Evolutionary conservation across 2,329 filamentous ascomycete genomes (phyloP), one percentile per base, ranked within the genome.

Genomic region (Alternaria sp.): DNA sequence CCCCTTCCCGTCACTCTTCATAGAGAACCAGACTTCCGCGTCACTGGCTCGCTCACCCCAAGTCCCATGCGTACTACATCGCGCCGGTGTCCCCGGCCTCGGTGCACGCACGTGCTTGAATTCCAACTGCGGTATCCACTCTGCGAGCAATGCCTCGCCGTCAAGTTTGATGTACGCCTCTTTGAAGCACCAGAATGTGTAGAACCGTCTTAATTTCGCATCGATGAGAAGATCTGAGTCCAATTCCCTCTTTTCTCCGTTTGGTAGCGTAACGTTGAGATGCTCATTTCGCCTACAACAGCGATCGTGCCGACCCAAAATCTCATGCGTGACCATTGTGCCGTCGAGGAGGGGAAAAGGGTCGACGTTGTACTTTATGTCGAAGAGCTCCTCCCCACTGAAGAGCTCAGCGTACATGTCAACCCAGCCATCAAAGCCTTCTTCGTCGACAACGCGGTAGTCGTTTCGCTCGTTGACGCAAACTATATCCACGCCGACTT

Each of bases 131-230:
- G 82, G 82, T 52, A 95, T 83, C 92, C 92, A 95, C 5, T 84
- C 83, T 0, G 92, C 92, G 9, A 93, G 83, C 61, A 95, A 83
- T 0, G 91, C 92, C 72, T 94, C 91, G 25, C 92, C 92, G 28
- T 91, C 91, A 82, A 95, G 89, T 86, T 94, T 95, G 79, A 94
- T 89, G 76, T 92, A 94, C 1, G 91, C 89, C 81, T 95, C 92
- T 70, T 92, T 89, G 77, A 93, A 85, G 77, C 90, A 92, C 90
- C 91, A 95, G 62, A 91, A 87, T 1, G 90, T 86, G 76, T 93
- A 95, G 75, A 95, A 95, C 57, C 86, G 84, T 6, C 90, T 84
- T 26, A 94, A 81, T 74, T 89, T 89, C 21, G 81, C 84, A 63
- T 91, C 89, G 17, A 87, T 81, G n/a, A 87, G 64, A 0, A 82